Evolutionary conservation across 345 rosid species (phyloP).

Genomic region (Citrus trifoliata): DNA sequence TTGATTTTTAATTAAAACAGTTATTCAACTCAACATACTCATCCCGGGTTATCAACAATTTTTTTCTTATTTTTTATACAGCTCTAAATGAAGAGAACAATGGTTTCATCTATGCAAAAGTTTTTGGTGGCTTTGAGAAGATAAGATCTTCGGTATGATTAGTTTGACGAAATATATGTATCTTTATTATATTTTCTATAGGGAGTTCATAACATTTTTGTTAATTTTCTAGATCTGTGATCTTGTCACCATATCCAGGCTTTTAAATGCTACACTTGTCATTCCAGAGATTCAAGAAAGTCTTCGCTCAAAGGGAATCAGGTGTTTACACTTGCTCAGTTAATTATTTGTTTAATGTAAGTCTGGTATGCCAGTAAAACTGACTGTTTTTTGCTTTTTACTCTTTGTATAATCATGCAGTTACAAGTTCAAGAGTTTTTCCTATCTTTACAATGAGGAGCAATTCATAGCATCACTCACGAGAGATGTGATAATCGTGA

Average conservation of each 20-base stretch:
- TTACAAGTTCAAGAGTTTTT: slow-evolving; percentile 86
- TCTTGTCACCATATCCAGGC: slow-evolving; percentile 99
- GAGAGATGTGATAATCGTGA: slow-evolving; percentile 68
- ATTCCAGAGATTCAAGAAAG: slow-evolving; percentile 98
- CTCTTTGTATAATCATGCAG: slow-evolving; percentile 35
- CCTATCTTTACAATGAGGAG: slow-evolving; percentile 90
- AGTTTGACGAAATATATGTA: slow-evolving; percentile 7
- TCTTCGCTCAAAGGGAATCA: slow-evolving; percentile 86
- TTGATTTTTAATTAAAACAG: slow-evolving; percentile 9
- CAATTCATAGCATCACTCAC: slow-evolving; percentile 89
- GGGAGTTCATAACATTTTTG: slow-evolving; percentile 43
- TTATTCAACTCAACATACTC: neutral
- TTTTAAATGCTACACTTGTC: slow-evolving; percentile 98
- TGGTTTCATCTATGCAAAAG: slow-evolving; percentile 83
- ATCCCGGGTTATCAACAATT: slow-evolving; percentile 8
- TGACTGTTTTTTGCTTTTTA: slow-evolving; percentile 3
- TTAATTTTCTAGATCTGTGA: slow-evolving; percentile 95
- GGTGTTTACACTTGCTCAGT: slow-evolving; percentile 40
- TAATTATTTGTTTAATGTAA: slow-evolving; percentile 10
- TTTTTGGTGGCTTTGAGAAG: slow-evolving; percentile 93
- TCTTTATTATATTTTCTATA: slow-evolving; percentile 2
- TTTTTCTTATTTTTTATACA: slow-evolving; percentile 28
- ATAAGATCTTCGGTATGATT: slow-evolving; percentile 80
- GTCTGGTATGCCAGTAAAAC: neutral
- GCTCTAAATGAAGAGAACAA: slow-evolving; percentile 56